Evolutionary conservation across 129 eudicot species (phyloP), one percentile per base, ranked within the genome.

Genomic region (Logfia minima): DNA sequence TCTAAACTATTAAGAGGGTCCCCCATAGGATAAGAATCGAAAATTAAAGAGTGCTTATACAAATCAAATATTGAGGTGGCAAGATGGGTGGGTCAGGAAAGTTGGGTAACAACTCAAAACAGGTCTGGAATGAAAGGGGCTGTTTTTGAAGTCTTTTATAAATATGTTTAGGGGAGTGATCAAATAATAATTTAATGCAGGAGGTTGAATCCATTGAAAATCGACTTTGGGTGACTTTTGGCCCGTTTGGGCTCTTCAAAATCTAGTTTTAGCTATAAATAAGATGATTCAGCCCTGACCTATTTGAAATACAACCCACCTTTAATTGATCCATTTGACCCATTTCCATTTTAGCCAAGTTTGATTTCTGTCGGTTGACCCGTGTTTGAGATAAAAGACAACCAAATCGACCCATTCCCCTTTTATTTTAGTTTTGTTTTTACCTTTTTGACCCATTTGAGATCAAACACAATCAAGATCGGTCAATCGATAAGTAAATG

Each of bases 401-500:
- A 39, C 77, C 37, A 62, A 75, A 26, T 62, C 4, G 31, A 45
- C 62, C 31, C 31, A n/a, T 75, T 28, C 52, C 8, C 16, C 51
- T 43, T 10, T 43, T 2, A 43, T 0, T 43, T 43, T 37, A 37
- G 35, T 32, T 32, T 32, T 3, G 35, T 32, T 32, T 32, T 32
- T 37, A 37, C 41, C 51, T 11, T 43, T 8, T 61, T 74, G 78
- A 34, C 70, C 4, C 4, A 55, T 43, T 45, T 70, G 10, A 28
- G 26, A 51, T 53, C 41, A 53, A 53, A 22, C 22, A 59, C 70
- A 35, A 39, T 66, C 68, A 75, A 75, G 16, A 26, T 75, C 4
- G 19, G 10, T 62, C 48, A 13, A 11, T 75, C 6, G 31, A 5
- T 55, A 4, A 56, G 34, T 22, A 13, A 19, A 58, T 19, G 68